These are phyloP conservation scores for Hyaloperonospora arabidopsidis DNA, from an alignment of 352 stramenopile species.

Conservation along the genomic window DNA sequence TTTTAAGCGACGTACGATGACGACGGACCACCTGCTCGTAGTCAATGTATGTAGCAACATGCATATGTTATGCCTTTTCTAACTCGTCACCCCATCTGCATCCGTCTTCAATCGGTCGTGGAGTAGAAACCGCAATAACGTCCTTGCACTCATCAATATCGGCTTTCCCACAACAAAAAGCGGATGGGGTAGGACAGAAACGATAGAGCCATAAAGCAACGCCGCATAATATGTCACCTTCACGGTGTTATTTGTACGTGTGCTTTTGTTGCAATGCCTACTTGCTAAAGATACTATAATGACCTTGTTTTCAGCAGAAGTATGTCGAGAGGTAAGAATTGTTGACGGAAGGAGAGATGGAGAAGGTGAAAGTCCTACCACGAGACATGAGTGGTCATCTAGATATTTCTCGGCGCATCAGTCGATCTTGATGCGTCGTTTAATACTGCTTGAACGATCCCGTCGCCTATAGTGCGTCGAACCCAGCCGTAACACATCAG, in stretches of 20 bases:
- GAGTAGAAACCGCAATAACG: too few relatives aligned
- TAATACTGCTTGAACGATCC: not conserved
- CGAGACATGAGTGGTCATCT: not conserved
- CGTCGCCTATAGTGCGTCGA: not conserved
- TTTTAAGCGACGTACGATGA: too few relatives aligned
- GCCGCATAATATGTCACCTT: not conserved
- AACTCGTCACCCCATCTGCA: too few relatives aligned
- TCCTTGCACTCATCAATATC: too few relatives aligned
- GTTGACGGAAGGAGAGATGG: not conserved
- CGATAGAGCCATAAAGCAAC: not conserved
- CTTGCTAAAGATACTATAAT: not conserved
- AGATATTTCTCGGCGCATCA: not conserved
- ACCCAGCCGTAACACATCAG: not conserved
- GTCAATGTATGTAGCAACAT: too few relatives aligned
- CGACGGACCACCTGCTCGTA: too few relatives aligned
- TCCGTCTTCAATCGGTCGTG: too few relatives aligned
- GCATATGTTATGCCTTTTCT: too few relatives aligned
- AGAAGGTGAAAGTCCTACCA: not conserved
- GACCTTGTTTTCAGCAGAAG: too few relatives aligned
- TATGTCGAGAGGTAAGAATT: too few relatives aligned
- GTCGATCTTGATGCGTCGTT: not conserved
- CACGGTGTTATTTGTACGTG: not conserved
- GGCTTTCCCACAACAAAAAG: conserved; percentile 35
- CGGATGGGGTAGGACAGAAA: conserved; percentile 44
- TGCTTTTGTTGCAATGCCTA: not conserved